These are phyloP conservation scores for Fusarium miscanthi DNA, from an alignment of 2,329 filamentous ascomycete species.

Conservation along the genomic window DNA sequence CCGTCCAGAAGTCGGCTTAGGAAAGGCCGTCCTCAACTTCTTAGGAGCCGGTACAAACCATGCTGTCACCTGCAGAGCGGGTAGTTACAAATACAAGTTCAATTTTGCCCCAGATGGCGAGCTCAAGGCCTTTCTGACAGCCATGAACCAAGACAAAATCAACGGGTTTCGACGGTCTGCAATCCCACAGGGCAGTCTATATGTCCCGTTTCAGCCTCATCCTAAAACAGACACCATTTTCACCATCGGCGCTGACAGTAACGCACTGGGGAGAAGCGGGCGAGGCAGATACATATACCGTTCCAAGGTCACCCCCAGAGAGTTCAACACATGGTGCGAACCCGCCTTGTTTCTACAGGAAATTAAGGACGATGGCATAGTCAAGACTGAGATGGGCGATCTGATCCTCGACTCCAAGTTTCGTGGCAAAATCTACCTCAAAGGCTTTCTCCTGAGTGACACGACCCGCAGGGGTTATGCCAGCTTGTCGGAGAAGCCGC, in stretches of 20 bases:
- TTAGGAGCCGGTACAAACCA: conserved; percentile 45
- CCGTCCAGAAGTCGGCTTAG: conserved; percentile 48
- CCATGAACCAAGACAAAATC: neutral
- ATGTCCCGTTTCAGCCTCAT: neutral
- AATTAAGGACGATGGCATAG: neutral
- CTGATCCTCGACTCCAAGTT: neutral
- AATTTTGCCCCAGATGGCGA: conserved; percentile 42
- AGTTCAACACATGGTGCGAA: conserved; percentile 20
- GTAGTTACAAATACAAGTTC: conserved; percentile 47
- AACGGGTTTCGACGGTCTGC: neutral
- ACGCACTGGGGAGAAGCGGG: neutral
- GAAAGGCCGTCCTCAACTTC: conserved; percentile 47
- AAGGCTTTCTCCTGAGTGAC: conserved; percentile 9
- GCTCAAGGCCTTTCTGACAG: conserved; percentile 30
- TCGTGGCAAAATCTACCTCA: conserved; percentile 11
- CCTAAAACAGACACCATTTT: conserved; percentile 12
- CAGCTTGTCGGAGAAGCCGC: conserved; percentile 11
- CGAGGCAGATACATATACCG: neutral
- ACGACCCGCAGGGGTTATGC: neutral
- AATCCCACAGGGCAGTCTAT: no score
- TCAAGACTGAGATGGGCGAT: conserved; percentile 4
- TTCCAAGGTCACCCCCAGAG: neutral
- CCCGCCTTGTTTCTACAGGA: conserved; percentile 16
- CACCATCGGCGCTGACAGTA: neutral
- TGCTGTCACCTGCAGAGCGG: conserved; percentile 40